Evolutionary conservation across 208 protist genomes (phyloP).

Genomic region (Wallacemonas sp.): DNA sequence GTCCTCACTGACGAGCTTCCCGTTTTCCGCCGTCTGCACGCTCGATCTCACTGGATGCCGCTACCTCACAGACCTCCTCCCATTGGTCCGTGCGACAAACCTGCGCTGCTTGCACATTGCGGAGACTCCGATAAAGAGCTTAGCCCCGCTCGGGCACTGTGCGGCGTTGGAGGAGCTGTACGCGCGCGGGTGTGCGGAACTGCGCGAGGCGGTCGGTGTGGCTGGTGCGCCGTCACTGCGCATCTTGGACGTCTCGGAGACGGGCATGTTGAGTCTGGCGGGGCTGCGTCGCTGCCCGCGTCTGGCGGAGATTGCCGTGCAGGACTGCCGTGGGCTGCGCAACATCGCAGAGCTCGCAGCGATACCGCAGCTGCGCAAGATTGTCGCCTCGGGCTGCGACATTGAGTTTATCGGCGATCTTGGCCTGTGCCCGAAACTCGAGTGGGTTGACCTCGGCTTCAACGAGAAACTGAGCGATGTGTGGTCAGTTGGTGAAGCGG

Average conservation of each 20-base stretch:
- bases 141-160: background rate
- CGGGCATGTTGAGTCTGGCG: background rate
- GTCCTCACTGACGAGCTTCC: background rate
- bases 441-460: background rate
- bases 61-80: background rate
- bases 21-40: background rate
- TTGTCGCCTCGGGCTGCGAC: slow-evolving; percentile 1
- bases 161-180: background rate
- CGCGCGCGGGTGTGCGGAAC: background rate
- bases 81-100: background rate
- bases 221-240: background rate
- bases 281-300: background rate
- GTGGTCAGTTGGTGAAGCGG: background rate
- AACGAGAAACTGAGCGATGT: background rate
- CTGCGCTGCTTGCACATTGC: background rate
- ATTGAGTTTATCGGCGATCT: background rate
- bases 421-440: background rate
- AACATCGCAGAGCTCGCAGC: background rate
- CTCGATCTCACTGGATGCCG: slow-evolving; percentile 1
- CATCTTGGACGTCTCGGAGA: background rate
- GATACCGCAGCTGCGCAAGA: background rate
- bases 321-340: background rate
- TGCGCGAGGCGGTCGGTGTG: background rate
- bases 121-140: background rate
- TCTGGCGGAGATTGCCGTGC: background rate